Percentiles rank a stretch among this genome's conserved stretches.
Evolutionary conservation across 2,329 filamentous ascomycete species (phyloP).

Genomic region (Colletotrichum theobromicola): DNA sequence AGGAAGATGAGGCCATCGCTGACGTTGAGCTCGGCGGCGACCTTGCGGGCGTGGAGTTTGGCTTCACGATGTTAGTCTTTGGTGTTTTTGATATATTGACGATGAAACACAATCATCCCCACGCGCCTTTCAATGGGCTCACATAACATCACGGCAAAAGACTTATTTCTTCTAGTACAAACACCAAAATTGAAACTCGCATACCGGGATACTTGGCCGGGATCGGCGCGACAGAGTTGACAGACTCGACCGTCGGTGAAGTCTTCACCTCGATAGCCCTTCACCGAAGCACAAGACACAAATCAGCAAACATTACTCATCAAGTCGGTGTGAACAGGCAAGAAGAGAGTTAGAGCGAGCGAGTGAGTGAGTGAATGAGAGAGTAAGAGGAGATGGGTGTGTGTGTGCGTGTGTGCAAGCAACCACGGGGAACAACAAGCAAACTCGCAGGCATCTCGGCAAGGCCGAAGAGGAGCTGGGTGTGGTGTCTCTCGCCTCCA

Average conservation of each 20-base stretch:
- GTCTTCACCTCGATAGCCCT: constrained; percentile 45
- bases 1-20: constrained; percentile 60
- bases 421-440: background rate
- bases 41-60: constrained; percentile 62
- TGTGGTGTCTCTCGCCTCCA: background rate
- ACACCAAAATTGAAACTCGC: background rate
- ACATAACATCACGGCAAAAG: background rate
- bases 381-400: background rate
- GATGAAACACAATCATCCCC: background rate
- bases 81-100: background rate
- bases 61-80: constrained; percentile 38
- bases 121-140: background rate
- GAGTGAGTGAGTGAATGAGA: background rate
- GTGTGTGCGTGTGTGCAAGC: background rate
- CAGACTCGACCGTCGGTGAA: background rate
- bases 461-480: background rate
- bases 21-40: constrained; percentile 54
- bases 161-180: too few species aligned
- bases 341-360: background rate
- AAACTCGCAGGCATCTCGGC: background rate
- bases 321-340: constrained; percentile 12
- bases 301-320: background rate
- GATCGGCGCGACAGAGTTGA: constrained; percentile 5
- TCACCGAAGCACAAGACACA: background rate
- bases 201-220: constrained; percentile 42